Conservation (phyloP, 805 yeast genomes). For the Spathaspora sp. region DNA sequence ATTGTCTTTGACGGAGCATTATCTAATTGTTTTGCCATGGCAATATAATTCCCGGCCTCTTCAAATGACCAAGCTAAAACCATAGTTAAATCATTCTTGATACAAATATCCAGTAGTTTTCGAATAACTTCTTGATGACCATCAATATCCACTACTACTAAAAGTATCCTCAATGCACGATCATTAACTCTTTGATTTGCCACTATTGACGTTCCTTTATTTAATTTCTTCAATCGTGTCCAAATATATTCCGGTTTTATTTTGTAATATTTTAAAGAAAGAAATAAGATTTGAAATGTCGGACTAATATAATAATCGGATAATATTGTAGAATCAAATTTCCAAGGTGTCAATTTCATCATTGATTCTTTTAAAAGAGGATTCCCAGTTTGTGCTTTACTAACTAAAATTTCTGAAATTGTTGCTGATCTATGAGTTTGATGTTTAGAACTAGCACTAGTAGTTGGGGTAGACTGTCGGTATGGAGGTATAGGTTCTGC, state of each 20-base stretch:
- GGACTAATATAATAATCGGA: constrained; percentile 63
- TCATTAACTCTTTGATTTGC: constrained; percentile 30
- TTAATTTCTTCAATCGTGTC: constrained; percentile 45
- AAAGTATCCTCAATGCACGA: constrained; percentile 47
- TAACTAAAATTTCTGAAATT: constrained; percentile 42
- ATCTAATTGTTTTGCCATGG: constrained; percentile 34
- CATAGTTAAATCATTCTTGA: constrained; percentile 47
- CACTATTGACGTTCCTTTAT: constrained; percentile 23
- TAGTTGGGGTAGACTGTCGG: not conserved
- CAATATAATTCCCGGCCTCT: constrained; percentile 43
- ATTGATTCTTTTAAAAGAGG: constrained; percentile 52
- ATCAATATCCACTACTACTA: constrained; percentile 65
- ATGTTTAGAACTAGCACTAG: not conserved
- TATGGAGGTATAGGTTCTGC: constrained; percentile 11
- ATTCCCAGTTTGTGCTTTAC: constrained; percentile 68
- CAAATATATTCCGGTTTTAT: constrained; percentile 72
- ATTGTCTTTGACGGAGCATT: constrained; percentile 25
- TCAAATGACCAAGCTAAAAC: constrained; percentile 53
- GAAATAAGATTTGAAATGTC: constrained; percentile 53
- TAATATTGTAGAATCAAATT: constrained; percentile 50
- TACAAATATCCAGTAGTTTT: constrained; percentile 44
- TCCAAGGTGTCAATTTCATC: constrained; percentile 51
- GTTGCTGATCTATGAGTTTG: not conserved
- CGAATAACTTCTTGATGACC: constrained; percentile 49
- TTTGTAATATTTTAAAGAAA: constrained; percentile 70